These are phyloP conservation scores for Pouteria campechiana DNA, from an alignment of 179 eudicot species.

Conservation along the genomic window DNA sequence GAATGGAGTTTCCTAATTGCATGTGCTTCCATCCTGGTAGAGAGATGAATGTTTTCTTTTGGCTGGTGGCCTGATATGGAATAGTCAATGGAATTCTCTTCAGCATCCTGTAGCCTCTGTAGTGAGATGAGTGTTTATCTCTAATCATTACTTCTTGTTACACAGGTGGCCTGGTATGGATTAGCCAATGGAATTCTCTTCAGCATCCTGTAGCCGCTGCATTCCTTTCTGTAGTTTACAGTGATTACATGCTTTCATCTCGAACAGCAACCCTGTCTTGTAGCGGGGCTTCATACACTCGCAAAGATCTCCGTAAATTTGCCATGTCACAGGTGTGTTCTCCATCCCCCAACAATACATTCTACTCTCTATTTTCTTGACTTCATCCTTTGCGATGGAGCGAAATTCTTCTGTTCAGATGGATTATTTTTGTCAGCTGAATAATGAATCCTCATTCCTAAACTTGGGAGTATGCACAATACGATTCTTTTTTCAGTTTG, in stretches of 20 bases:
- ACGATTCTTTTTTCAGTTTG: too few species aligned
- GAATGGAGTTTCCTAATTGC: too few species aligned
- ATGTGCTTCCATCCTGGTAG: too few species aligned
- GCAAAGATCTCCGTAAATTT: constrained; percentile 56
- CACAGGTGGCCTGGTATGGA: constrained; percentile 72
- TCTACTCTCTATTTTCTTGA: neutral
- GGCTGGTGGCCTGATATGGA: constrained; percentile 74
- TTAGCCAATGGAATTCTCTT: constrained; percentile 59
- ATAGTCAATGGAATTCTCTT: constrained; percentile 58
- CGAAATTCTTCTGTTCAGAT: too few species aligned
- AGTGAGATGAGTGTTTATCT: too few species aligned
- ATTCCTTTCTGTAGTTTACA: constrained; percentile 59
- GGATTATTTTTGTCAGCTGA: too few species aligned
- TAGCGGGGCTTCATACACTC: constrained; percentile 31
- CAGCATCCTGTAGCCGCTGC: constrained; percentile 68
- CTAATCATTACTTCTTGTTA: too few species aligned
- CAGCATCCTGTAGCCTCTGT: constrained; percentile 67
- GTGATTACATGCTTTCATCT: constrained; percentile 78
- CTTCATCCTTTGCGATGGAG: neutral
- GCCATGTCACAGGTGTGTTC: constrained; percentile 54
- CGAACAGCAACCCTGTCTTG: constrained; percentile 39
- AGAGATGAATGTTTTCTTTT: too few species aligned
- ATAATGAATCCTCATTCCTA: too few species aligned
- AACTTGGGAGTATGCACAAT: too few species aligned
- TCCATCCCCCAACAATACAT: neutral